phyloP scores from a whole-genome alignment of 2,329 filamentous ascomycete species.

The Ascochyta lentis region DNA sequence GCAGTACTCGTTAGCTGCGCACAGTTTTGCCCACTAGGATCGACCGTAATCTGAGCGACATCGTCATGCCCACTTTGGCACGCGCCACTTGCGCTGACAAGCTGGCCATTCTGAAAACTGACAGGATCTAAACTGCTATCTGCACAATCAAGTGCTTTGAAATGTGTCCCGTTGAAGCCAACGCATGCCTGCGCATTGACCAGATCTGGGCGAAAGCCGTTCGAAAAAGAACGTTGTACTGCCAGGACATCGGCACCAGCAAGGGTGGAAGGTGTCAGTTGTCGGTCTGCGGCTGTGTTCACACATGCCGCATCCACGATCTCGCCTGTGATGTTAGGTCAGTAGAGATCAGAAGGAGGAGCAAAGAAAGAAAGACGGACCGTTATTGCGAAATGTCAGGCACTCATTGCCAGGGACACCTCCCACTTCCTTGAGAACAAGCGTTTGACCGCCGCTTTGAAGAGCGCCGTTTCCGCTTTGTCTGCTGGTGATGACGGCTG shows the following conservation, averaged over 20 bases:
- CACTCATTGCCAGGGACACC: constrained; percentile 41
- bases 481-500: not conserved
- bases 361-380: constrained; percentile 19
- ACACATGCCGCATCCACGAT: constrained; percentile 53
- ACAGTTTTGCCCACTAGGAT: constrained; percentile 20
- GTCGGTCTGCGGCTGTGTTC: constrained; percentile 48
- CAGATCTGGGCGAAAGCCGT: constrained; percentile 51
- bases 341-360: not conserved
- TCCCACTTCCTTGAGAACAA: constrained; percentile 51
- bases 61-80: constrained; percentile 25
- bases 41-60: constrained; percentile 23
- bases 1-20: constrained; percentile 18
- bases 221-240: constrained; percentile 49
- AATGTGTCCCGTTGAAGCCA: constrained; percentile 51
- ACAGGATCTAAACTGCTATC: constrained; percentile 20
- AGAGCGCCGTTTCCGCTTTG: not conserved
- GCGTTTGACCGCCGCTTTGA: constrained; percentile 24
- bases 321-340: constrained; percentile 38
- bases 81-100: constrained; percentile 21
- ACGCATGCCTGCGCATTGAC: constrained; percentile 49
- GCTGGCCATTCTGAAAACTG: constrained; percentile 19
- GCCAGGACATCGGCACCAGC: constrained; percentile 43
- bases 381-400: constrained; percentile 54
- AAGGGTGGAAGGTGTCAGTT: constrained; percentile 49
- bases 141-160: constrained; percentile 48